Evolutionary conservation across 2,329 filamentous ascomycete species (phyloP), one percentile per base, ranked within the genome.

Genomic region (Alternaria novae-zelandiae): DNA sequence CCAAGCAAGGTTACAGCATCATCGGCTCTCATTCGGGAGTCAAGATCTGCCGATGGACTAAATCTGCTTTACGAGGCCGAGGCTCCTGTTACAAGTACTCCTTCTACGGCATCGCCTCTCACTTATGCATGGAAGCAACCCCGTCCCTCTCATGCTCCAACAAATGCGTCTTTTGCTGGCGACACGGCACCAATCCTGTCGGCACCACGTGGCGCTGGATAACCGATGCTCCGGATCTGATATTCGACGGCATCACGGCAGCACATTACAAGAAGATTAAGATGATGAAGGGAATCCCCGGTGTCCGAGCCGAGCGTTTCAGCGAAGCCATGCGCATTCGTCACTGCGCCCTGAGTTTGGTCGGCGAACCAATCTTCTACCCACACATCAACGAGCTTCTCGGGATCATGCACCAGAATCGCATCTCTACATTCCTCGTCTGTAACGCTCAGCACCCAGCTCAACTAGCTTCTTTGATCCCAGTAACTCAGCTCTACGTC

Each of bases 91-190:
- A 99, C 86, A 98, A 99, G 77, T 97, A 89, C 81, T 97, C 93
- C 0, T 97, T 99, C 80, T 99, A 99, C 80, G 95, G 95, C 53
- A 99, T 99, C 79, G 89, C 91, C 68, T 97, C 94, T 0, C 96
- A 99, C 77, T 91, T 97, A 65, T 99, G 95, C 81, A 99, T 99
- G 96, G 95, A 99, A 82, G 95, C 95, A 2, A 98, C 95, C 0
- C 95, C 95, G 0, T 97, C 94, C 0, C 87, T 99, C 5, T 97
- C 93, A 10, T 99, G 95, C 85, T 96, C 91, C 66, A 98, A 98
- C 84, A 98, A 99, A 80, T 98, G 96, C 80, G 93, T 99, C 69
- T 99, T 98, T 81, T 99, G 95, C 86, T 99, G 95, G 96, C 90
- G 96, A 7, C 96, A 98, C 77, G 96, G 95, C 57, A 98, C 96